phyloP scores from a whole-genome alignment of 2,329 filamentous ascomycete species.

The Alternaria ventricosa region DNA sequence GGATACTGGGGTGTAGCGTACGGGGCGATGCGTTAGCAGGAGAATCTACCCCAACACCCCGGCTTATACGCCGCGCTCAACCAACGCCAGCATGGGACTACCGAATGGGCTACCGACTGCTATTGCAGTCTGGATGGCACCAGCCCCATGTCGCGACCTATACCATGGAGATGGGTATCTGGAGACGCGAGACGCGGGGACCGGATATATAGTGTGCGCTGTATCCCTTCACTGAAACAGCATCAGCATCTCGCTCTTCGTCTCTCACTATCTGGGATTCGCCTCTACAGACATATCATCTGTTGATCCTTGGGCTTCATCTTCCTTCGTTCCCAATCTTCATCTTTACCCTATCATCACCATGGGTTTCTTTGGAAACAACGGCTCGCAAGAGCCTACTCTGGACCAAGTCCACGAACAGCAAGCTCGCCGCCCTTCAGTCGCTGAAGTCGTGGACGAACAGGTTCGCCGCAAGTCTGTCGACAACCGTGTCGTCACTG shows the following conservation, averaged over 20 bases:
- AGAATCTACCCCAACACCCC: conserved; percentile 13
- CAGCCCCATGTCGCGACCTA: conserved; percentile 21
- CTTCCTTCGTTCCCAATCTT: neutral
- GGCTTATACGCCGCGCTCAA: conserved; percentile 19
- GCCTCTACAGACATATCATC: conserved; percentile 2
- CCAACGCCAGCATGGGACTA: conserved; percentile 23
- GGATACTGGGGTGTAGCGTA: conserved; percentile 23
- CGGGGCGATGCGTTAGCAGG: conserved; percentile 23
- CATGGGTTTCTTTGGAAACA: conserved; percentile 37
- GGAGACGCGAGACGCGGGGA: conserved; percentile 2
- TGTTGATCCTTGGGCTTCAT: conserved; percentile 1
- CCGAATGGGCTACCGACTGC: conserved; percentile 17
- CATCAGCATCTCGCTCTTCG: conserved; percentile 31
- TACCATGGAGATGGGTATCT: conserved; percentile 11
- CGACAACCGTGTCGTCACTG: conserved; percentile 44
- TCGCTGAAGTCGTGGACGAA: conserved; percentile 41
- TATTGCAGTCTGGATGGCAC: conserved; percentile 32
- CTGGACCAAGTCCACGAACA: conserved; percentile 46
- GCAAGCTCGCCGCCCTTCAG: conserved; percentile 45
- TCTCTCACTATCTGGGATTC: conserved; percentile 19
- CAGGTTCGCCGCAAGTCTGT: conserved; percentile 44
- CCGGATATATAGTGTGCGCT: conserved; percentile 29
- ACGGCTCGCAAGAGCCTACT: conserved; percentile 41
- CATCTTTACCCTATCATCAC: conserved; percentile 2
- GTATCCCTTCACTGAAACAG: conserved; percentile 10